These are phyloP conservation scores for Coniella vitis DNA, from an alignment of 2,329 filamentous ascomycete species.

Conservation along the genomic window DNA sequence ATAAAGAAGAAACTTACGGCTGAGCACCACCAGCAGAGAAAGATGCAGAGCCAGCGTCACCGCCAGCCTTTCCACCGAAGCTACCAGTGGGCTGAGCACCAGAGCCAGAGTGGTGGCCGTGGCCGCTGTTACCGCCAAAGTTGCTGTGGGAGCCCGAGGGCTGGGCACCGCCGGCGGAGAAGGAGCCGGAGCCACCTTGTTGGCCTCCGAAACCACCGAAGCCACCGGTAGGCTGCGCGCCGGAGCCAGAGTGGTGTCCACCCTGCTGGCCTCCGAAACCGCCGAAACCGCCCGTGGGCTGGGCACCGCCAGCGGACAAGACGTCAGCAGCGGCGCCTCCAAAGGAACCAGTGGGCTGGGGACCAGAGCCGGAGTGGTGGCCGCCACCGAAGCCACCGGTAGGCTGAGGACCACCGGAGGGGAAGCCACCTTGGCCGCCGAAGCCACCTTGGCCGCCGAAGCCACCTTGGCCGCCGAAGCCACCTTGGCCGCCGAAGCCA, in stretches of 20 bases:
- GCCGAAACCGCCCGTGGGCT: slow-evolving; percentile 2
- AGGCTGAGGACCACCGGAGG: slow-evolving; percentile 3
- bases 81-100: slow-evolving; percentile 4
- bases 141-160: background rate
- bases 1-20: slow-evolving; percentile 5
- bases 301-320: too few species aligned
- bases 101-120: background rate
- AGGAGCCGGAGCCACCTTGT: background rate
- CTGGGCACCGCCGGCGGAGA: background rate
- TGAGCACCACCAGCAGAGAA: background rate
- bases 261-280: background rate
- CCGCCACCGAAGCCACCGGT: slow-evolving; percentile 10
- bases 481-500: background rate
- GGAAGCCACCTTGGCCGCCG: background rate
- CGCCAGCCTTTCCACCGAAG: background rate
- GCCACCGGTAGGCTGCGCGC: slow-evolving; percentile 4
- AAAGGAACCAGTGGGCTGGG: too few species aligned
- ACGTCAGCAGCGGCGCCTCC: too few species aligned
- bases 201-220: slow-evolving; percentile 1
- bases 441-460: too few species aligned
- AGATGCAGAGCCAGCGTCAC: background rate
- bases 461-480: too few species aligned
- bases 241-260: background rate
- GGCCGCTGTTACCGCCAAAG: background rate
- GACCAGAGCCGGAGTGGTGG: too few species aligned